Base-by-base conservation (phyloP, 805 yeast species). In the Saccharomycopsis sp. region DNA sequence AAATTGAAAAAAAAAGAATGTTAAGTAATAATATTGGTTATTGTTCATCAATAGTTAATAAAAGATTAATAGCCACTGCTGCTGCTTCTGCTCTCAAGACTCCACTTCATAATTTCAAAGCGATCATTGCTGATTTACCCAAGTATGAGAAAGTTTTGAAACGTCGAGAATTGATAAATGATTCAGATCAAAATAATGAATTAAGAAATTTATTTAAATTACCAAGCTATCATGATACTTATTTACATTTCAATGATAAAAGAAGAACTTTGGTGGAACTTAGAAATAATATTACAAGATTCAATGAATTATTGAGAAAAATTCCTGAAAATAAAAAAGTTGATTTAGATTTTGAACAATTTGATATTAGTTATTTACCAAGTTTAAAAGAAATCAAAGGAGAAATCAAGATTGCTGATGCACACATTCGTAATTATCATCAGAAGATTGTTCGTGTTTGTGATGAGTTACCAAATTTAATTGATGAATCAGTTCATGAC, bases 401-500 rank as follows among this genome's bases (percentile, higher is more conserved):
- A 4, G 36, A 54, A 30, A 60, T 51, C 36, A 59, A 58, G 28
- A 39, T 37, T 0, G 28, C 49, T 2, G 31, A 51, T 1, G 38
- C 44, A 1, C 31, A 45, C 3, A 18, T 43, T 18, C 13, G n/a
- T n/a, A 12, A 13, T 12, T 18, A 26, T 12, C 36, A 41, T 12
- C 14, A 14, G 13, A 14, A 19, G n/a, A 27, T 41, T 14, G 32
- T 18, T 29, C 3, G 26, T 0, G 56, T 59, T 12, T 71, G 73
- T 1, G 75, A 71, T 8, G 54, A 63, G 0, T 57, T 83, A n/a
- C 94, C 94, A 0, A 83, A 82, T 51, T 53, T 69, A 18, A 57
- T 81, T 0, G 75, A 74, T 42, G 55, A 63, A 0, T 50, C 67
- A 0, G 84, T 75, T 0, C 60, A 62, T 1, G 46, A 54, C 1